Conservation (phyloP, 2,329 filamentous ascomycete genomes). For the Stemphylium lycopersici region DNA sequence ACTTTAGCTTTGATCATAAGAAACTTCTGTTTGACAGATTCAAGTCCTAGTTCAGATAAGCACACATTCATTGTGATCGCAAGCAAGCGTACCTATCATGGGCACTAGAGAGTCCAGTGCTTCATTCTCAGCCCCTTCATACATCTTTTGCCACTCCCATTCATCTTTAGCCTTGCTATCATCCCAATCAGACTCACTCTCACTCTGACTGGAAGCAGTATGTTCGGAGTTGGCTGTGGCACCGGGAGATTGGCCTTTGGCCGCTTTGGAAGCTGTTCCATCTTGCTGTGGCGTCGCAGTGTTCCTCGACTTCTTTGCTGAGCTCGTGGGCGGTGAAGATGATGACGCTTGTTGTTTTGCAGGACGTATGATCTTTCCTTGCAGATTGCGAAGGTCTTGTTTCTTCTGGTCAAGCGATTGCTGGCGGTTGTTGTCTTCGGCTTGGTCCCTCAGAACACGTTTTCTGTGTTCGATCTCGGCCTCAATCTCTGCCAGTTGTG, state of each 20-base stretch:
- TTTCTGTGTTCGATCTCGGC: conserved; percentile 61
- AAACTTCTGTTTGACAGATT: conserved; percentile 69
- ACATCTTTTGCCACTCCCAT: conserved; percentile 67
- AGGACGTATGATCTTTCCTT: conserved; percentile 13
- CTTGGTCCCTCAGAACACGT: conserved; percentile 51
- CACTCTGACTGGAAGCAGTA: not conserved
- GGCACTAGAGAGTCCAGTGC: conserved; percentile 69
- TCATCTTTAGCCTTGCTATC: conserved; percentile 53
- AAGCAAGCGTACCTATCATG: conserved; percentile 63
- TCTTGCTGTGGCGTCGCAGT: not conserved
- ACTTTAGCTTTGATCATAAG: conserved; percentile 67
- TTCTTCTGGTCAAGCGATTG: conserved; percentile 55
- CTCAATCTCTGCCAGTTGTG: conserved; percentile 56
- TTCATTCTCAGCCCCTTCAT: conserved; percentile 58
- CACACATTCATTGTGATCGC: not conserved
- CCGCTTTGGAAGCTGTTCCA: not conserved
- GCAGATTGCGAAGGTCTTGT: conserved; percentile 55
- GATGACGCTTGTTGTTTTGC: not conserved
- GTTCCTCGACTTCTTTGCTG: not conserved
- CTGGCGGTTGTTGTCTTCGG: conserved; percentile 55
- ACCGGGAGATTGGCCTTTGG: not conserved
- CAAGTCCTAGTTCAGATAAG: conserved; percentile 52
- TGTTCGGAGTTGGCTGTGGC: not conserved
- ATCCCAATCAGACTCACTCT: conserved; percentile 14
- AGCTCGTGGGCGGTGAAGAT: not conserved